Percentiles rank a stretch among this genome's conserved stretches.
These are phyloP conservation scores for Chloranthus sessilifolius DNA, from an alignment of 164 flowering plant species.

Conservation along the genomic window DNA sequence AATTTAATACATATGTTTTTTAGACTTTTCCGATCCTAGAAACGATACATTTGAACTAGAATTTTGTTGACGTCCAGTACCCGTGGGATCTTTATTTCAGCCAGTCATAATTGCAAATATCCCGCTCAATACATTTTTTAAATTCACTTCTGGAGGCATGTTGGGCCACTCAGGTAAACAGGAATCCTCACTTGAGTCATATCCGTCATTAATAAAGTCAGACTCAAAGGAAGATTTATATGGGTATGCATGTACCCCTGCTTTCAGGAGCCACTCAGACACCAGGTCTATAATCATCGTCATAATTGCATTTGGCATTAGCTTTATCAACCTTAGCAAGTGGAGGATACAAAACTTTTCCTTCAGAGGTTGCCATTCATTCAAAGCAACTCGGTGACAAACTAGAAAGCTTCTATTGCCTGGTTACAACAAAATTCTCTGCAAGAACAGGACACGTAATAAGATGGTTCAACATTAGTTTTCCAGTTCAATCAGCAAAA, in stretches of 20 bases:
- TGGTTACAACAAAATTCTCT: too few species aligned
- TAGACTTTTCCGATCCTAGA: conserved; percentile 61
- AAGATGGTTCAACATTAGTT: too few species aligned
- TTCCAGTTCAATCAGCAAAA: too few species aligned
- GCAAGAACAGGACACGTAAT: too few species aligned
- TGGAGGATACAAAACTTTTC: conserved; percentile 46
- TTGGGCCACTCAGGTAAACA: conserved; percentile 13
- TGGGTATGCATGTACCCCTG: conserved; percentile 4
- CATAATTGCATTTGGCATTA: conserved; percentile 21
- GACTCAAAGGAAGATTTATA: conserved; percentile 33
- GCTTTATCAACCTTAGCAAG: conserved; percentile 41
- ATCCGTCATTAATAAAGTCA: conserved; percentile 52
- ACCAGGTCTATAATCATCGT: conserved; percentile 32
- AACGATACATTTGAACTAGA: conserved; percentile 55
- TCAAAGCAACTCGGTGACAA: too few species aligned
- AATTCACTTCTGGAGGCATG: conserved; percentile 59
- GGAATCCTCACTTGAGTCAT: conserved; percentile 41
- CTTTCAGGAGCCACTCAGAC: conserved; percentile 32
- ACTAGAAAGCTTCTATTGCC: too few species aligned
- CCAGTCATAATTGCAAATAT: conserved; percentile 75
- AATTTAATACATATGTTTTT: too few species aligned
- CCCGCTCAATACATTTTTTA: conserved; percentile 81
- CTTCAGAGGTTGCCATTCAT: conserved; percentile 41
- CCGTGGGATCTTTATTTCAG: conserved; percentile 30
- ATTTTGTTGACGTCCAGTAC: conserved; percentile 14